These are phyloP conservation scores for Termitomyces sp. DNA, from an alignment of 768 basidiomycete species.

Conservation along the genomic window DNA sequence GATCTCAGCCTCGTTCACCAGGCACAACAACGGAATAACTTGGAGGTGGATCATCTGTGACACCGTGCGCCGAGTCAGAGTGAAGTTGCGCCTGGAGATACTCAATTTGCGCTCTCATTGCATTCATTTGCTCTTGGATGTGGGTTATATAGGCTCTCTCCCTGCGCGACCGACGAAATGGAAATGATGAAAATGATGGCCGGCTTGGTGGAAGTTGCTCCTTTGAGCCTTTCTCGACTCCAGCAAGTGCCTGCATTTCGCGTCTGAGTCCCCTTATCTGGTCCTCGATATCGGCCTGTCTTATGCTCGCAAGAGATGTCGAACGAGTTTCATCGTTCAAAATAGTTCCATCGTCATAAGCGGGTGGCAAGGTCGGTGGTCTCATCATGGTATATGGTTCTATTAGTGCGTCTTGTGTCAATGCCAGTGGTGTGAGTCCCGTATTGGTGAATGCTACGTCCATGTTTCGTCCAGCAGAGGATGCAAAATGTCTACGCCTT, in stretches of 20 bases:
- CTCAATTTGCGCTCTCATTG: conserved; percentile 11
- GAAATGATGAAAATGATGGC: background rate
- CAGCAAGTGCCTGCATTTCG: conserved; percentile 4
- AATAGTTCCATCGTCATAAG: background rate
- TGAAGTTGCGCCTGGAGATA: conserved; percentile 8
- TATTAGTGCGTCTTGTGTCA: background rate
- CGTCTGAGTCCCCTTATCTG: conserved; percentile 1
- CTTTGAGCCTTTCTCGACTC: background rate
- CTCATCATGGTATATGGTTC: background rate
- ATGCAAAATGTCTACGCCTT: background rate
- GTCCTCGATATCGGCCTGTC: conserved; percentile 7
- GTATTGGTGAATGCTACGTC: background rate
- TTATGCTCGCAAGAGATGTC: background rate
- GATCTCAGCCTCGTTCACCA: background rate
- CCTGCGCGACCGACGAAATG: conserved; percentile 1
- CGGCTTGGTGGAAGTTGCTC: background rate
- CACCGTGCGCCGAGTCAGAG: conserved; percentile 9
- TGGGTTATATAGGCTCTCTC: conserved; percentile 1
- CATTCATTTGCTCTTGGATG: conserved; percentile 9
- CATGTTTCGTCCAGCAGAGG: background rate
- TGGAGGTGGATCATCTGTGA: conserved; percentile 15
- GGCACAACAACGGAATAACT: conserved; percentile 8
- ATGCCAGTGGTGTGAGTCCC: background rate
- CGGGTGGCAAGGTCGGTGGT: background rate
- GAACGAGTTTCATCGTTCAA: background rate